These are phyloP conservation scores for Colletotrichum filicis DNA, from an alignment of 2,329 filamentous ascomycete genomes.

Conservation along the genomic window DNA sequence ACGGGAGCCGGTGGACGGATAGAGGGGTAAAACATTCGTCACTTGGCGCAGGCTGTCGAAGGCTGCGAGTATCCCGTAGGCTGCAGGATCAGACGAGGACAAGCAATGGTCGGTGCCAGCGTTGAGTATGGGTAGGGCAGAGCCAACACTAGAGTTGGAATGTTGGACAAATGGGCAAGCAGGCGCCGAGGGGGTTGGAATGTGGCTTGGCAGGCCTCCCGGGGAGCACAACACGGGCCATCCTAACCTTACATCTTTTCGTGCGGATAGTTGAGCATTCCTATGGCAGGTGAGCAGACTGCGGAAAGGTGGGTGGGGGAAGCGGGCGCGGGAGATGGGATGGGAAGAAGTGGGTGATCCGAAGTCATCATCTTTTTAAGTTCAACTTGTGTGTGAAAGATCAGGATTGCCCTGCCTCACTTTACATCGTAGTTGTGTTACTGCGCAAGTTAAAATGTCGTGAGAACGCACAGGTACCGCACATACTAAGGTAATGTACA, in stretches of 20 bases:
- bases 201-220: neutral
- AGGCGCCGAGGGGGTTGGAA: neutral
- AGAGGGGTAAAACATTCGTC: neutral
- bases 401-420: constrained; percentile 15
- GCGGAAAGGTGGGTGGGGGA: neutral
- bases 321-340: constrained; percentile 9
- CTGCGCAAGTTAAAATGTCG: neutral
- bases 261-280: neutral
- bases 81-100: too few species aligned
- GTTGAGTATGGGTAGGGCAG: neutral
- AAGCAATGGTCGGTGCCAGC: neutral
- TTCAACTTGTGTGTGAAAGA: neutral
- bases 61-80: too few species aligned
- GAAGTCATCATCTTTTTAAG: neutral
- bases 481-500: neutral
- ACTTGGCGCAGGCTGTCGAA: too few species aligned
- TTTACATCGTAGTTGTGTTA: neutral
- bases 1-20: neutral
- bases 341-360: constrained; percentile 7
- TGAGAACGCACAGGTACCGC: neutral
- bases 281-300: neutral
- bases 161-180: neutral
- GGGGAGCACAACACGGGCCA: neutral
- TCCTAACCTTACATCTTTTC: neutral
- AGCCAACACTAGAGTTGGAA: neutral